Percentiles rank a stretch among this genome's conserved stretches.
These are phyloP conservation scores for Echinochloa phyllopogon DNA, from an alignment of 176 grass and related monocot genomes.

Conservation along the genomic window DNA sequence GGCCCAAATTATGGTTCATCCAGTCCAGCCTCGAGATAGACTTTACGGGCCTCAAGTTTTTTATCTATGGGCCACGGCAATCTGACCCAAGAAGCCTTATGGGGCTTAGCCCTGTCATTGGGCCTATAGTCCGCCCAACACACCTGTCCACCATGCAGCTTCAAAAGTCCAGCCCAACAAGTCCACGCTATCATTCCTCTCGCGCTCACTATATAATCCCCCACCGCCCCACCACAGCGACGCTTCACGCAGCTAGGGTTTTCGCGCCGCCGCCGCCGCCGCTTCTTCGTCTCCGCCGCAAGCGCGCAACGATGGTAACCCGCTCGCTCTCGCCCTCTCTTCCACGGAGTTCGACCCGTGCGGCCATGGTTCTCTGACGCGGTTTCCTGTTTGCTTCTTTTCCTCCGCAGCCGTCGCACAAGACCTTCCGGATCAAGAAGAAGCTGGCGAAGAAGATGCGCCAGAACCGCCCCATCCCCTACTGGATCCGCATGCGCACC, in stretches of 20 bases:
- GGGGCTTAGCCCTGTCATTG: too few species aligned
- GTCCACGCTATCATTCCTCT: background rate
- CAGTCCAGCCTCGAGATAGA: background rate
- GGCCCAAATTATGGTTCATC: background rate
- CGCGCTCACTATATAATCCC: slow-evolving; percentile 46
- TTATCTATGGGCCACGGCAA: background rate
- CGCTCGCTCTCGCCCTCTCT: background rate
- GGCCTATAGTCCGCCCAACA: too few species aligned
- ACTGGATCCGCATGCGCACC: slow-evolving; percentile 94
- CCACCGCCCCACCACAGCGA: background rate
- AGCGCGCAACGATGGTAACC: slow-evolving; percentile 50
- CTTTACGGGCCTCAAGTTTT: background rate
- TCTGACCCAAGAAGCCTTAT: background rate
- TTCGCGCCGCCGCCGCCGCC: slow-evolving; percentile 37
- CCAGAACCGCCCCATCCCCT: slow-evolving; percentile 97
- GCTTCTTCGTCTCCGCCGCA: slow-evolving; percentile 31
- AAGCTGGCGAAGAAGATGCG: slow-evolving; percentile 95
- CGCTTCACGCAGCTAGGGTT: slow-evolving; percentile 68
- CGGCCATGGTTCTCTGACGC: background rate
- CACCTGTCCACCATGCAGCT: too few species aligned
- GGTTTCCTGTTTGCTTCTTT: background rate
- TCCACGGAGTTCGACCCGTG: background rate
- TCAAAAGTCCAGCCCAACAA: background rate
- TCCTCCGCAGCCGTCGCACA: slow-evolving; percentile 72
- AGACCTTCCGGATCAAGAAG: slow-evolving; percentile 93